phyloP scores from a whole-genome alignment of 1,284 basidiomycete species.

The Irpex sp. region DNA sequence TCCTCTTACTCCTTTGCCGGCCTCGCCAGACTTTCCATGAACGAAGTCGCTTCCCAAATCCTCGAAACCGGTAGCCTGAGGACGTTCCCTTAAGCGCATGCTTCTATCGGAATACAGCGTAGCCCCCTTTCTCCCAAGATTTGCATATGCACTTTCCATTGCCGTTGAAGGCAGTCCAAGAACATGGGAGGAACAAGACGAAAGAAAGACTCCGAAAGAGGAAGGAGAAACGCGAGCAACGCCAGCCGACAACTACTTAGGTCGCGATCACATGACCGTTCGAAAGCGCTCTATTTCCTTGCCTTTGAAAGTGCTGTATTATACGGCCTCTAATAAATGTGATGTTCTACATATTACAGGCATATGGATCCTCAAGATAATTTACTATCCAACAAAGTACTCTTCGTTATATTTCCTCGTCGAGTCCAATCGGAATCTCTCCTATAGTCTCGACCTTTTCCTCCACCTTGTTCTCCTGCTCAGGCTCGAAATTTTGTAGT shows the following conservation, averaged over 20 bases:
- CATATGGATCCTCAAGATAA: background rate
- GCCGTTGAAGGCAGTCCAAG: background rate
- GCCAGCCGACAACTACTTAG: background rate
- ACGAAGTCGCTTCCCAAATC: conserved; percentile 20
- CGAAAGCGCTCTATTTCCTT: background rate
- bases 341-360: background rate
- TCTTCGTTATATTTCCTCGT: background rate
- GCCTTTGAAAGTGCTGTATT: background rate
- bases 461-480: conserved; percentile 13
- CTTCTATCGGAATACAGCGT: background rate
- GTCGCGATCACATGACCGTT: background rate
- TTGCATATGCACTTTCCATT: background rate
- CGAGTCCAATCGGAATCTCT: conserved; percentile 12
- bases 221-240: background rate
- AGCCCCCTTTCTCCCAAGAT: background rate
- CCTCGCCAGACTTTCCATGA: background rate
- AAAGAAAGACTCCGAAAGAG: background rate
- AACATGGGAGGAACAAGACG: background rate
- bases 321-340: background rate
- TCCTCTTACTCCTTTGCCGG: background rate
- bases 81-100: conserved; percentile 1
- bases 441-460: background rate
- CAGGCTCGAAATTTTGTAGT: conserved; percentile 61
- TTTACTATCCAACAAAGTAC: background rate
- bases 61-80: conserved; percentile 12